Base-by-base conservation (phyloP, 495 filamentous ascomycete genomes). In the Hapsidospora chrysogenum region DNA sequence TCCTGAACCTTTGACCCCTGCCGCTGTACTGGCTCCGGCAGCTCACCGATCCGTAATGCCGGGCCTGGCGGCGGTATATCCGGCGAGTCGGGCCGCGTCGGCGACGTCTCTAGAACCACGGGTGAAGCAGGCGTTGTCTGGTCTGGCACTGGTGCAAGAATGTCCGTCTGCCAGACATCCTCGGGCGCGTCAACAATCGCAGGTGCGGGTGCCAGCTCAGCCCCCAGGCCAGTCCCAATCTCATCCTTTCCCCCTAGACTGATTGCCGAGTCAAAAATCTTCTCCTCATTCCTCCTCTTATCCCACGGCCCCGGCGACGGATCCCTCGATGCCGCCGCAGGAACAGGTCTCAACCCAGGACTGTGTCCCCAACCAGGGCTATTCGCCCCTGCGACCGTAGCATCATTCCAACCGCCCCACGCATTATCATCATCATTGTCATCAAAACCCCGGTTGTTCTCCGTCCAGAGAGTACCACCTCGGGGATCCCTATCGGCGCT, bases 1-100 rank as follows among this genome's bases (percentile, higher is more conserved):
- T 59, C 53, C 33, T 61, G 61, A 3, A 64, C 56, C 32, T 63
- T 67, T 3, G 61, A 61, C 2, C 29, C 40, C 26, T 50, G 50
- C 16, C 48, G 45, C 20, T 44, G 33, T 11, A 35, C 37, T 0
- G 47, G 36, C 3, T 47, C 42, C 11, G 52, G 41, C 2, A 49
- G 52, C 4, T 16, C 11, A n/a, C n/a, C 11, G 3, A 5, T 14
- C 17, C 30, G 13, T n/a, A 11, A 17, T 32, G 23, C 23, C 23
- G 11, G 23, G 6, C 30, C 31, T 3, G 9, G 4, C n/a, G 17
- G 16, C 17, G 15, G 30, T 32, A n/a, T 5, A 30, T 30, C 28
- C 10, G 31, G 31, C 6, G 31, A 33, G 4, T 18, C 9, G 2
- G 31, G 17, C 19, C 19, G 16, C 4, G 6, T 20, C 4, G 31